Evolutionary conservation across 2,329 filamentous ascomycete species (phyloP), one percentile per base, ranked within the genome.

Genomic region (Fusarium compactum): DNA sequence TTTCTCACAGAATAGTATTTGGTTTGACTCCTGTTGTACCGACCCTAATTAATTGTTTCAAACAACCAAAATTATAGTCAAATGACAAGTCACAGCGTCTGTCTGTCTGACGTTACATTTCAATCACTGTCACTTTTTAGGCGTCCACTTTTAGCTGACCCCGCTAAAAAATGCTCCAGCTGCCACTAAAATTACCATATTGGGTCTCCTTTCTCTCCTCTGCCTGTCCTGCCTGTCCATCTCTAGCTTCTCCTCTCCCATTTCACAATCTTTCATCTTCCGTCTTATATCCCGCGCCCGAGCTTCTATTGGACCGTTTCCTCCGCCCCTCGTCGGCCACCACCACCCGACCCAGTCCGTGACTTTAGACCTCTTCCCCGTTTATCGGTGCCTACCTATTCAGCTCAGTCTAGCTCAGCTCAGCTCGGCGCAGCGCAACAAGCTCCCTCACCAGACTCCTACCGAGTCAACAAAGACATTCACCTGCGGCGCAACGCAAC

Each of bases 351-450:
- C 43, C 61, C 47, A 62, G 24, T 12, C 29, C 45, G 58, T 55
- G 51, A 58, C 43, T 45, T 59, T 46, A 46, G 25, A 60, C 47
- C 57, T 44, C 44, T 22, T 61, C 68, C 60, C 71, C 60, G 59
- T 62, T 67, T 43, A 51, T 69, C 64, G 69, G 56, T 67, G 63
- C 44, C 57, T 61, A 46, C 22, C 22, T 24, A 18, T 29, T 43
- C 44, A 20, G 34, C 11, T 30, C 25, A n/a, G 29, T 51, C 16
- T 34, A 51, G 47, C n/a, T 40, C 22, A 40, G 29, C 48, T 52
- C 47, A 34, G 47, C 20, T 34, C 32, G 15, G 24, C 38, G 40
- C 32, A 61, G 48, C 32, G 48, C 48, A 52, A 52, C 32, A 40
- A 41, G 48, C 32, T 52, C 48, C n/a, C 32, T 52, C 24, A 27